Evolutionary conservation across 1,284 basidiomycete genomes (phyloP).

Genomic region (Pseudozyma hubeiensis): DNA sequence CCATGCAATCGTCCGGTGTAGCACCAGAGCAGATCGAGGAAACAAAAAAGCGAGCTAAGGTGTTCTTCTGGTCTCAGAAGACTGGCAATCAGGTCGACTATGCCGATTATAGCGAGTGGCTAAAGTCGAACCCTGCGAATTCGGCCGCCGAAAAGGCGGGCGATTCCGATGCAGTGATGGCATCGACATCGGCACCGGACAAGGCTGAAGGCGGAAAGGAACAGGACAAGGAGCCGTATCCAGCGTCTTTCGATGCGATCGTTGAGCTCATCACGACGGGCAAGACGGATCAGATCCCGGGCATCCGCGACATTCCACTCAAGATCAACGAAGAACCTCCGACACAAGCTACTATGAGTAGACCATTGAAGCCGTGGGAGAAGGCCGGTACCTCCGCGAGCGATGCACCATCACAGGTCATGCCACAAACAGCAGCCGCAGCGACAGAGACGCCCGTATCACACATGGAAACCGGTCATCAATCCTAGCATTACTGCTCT

Average conservation of each 20-base stretch:
- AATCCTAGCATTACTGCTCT: neutral
- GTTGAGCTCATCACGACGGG: constrained; percentile 67
- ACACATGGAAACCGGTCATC: neutral
- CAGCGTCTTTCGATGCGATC: constrained; percentile 63
- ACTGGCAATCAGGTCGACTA: constrained; percentile 42
- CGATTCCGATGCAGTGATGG: neutral
- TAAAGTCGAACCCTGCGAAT: constrained; percentile 8
- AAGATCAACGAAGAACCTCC: constrained; percentile 62
- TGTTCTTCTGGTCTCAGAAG: constrained; percentile 51
- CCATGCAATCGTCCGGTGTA: constrained; percentile 47
- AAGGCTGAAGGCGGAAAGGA: constrained; percentile 1
- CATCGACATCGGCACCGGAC: neutral
- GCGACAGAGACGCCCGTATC: constrained; percentile 2
- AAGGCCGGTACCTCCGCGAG: constrained; percentile 9
- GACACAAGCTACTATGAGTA: constrained; percentile 47
- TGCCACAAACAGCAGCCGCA: constrained; percentile 4
- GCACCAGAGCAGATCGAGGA: constrained; percentile 42
- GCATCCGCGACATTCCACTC: constrained; percentile 64
- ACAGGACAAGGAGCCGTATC: constrained; percentile 53
- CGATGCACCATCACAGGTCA: constrained; percentile 4
- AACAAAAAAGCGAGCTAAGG: constrained; percentile 45
- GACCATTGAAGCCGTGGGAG: constrained; percentile 64
- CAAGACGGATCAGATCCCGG: constrained; percentile 63
- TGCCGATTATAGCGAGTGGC: constrained; percentile 43
- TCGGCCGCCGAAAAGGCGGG: neutral